Conservation (phyloP, 2,329 filamentous ascomycete species). For the Macroventuria anomochaeta region DNA sequence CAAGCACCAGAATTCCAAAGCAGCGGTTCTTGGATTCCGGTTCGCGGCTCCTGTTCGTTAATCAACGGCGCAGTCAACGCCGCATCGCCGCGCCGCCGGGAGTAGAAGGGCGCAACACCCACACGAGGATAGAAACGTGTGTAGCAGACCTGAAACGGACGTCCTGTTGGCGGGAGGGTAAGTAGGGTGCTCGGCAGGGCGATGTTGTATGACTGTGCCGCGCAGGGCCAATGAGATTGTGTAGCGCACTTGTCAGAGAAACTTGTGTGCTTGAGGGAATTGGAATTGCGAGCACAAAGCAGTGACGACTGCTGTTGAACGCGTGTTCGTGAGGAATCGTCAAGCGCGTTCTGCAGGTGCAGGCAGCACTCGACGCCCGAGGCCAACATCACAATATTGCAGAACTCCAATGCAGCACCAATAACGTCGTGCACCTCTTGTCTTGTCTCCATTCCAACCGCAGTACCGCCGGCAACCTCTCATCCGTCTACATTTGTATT, state of each 20-base stretch:
- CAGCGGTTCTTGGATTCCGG: constrained; percentile 14
- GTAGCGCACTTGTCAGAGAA: constrained; percentile 19
- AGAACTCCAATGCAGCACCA: constrained; percentile 1
- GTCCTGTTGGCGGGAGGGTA: constrained; percentile 30
- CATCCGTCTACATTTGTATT: constrained; percentile 5
- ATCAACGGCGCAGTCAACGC: constrained; percentile 36
- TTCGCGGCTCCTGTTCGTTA: constrained; percentile 15
- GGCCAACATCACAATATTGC: background rate
- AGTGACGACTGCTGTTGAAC: constrained; percentile 4
- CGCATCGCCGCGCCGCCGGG: constrained; percentile 18
- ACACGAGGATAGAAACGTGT: constrained; percentile 24
- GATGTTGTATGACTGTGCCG: constrained; percentile 44
- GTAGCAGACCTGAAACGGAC: constrained; percentile 24
- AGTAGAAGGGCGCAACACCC: constrained; percentile 18
- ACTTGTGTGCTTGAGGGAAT: constrained; percentile 11
- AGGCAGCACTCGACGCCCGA: constrained; percentile 10
- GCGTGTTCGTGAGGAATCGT: background rate
- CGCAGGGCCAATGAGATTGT: constrained; percentile 26
- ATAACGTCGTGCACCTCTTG: background rate
- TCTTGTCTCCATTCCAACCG: constrained; percentile 1
- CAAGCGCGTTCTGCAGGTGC: background rate
- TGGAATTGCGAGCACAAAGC: constrained; percentile 15
- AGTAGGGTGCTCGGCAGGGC: constrained; percentile 17
- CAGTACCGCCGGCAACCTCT: background rate
- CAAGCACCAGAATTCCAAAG: constrained; percentile 10